A percentile compares a stretch with the other conserved stretches of the same genome.
These are phyloP conservation scores for Beta vulgaris DNA, from an alignment of 148 eudicot species.

Conservation along the genomic window DNA sequence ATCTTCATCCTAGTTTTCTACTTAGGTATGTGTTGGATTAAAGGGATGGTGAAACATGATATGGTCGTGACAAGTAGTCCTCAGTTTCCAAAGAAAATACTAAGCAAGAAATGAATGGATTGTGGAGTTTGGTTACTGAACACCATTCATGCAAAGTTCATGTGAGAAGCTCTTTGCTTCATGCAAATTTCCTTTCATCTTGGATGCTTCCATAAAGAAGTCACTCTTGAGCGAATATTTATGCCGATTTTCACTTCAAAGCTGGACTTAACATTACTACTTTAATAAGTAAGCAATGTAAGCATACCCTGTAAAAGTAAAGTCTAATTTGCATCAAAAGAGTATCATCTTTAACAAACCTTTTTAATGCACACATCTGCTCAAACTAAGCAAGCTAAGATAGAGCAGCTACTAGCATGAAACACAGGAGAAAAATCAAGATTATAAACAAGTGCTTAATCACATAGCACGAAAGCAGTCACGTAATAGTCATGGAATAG, in stretches of 20 bases:
- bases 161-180: background rate
- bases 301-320: background rate
- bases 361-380: background rate
- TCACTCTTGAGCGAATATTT: background rate
- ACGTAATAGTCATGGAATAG: no score
- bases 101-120: background rate
- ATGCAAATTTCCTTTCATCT: background rate
- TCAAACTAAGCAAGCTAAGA: background rate
- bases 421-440: no score
- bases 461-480: no score
- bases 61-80: conserved; percentile 3
- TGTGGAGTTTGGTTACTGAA: conserved; percentile 2
- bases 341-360: background rate
- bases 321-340: background rate
- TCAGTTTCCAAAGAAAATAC: background rate
- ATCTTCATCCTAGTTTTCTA: background rate
- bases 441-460: no score
- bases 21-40: conserved; percentile 10
- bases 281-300: background rate
- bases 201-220: background rate
- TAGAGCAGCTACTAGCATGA: background rate
- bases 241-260: background rate
- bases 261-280: background rate
- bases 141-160: background rate
- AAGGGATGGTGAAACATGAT: conserved; percentile 25